A percentile compares a stretch with the other conserved stretches of the same genome.
These are phyloP conservation scores for Neonothopanus nambi DNA, from an alignment of 1,284 basidiomycete genomes.

Conservation along the genomic window DNA sequence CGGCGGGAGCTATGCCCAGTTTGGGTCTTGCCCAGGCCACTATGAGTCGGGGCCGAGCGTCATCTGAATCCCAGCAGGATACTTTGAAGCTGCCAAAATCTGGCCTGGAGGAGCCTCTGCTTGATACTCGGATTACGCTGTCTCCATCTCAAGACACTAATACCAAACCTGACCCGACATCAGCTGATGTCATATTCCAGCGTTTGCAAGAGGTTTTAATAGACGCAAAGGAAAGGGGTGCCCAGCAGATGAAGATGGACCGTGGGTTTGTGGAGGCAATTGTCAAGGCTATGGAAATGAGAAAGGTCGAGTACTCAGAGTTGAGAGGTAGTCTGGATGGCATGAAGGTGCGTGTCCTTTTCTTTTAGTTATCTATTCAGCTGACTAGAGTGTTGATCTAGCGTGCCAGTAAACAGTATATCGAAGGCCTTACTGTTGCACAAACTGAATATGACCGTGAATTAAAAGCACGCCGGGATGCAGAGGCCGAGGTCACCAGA, in stretches of 20 bases:
- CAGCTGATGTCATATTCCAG: slow-evolving; percentile 47
- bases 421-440: slow-evolving; percentile 89
- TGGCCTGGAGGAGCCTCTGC: not conserved
- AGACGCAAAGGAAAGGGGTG: slow-evolving; percentile 63
- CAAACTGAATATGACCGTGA: slow-evolving; percentile 94
- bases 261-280: slow-evolving; percentile 74
- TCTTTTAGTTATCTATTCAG: not conserved
- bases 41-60: too few species aligned
- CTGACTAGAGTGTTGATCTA: slow-evolving; percentile 31
- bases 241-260: slow-evolving; percentile 73
- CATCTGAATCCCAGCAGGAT: not conserved
- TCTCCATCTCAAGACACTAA: slow-evolving; percentile 40
- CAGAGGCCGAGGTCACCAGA: slow-evolving; percentile 88
- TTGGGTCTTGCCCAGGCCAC: too few species aligned
- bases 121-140: slow-evolving; percentile 37
- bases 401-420: slow-evolving; percentile 88
- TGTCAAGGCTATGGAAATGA: slow-evolving; percentile 67
- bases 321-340: slow-evolving; percentile 82
- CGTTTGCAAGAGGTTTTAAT: slow-evolving; percentile 63
- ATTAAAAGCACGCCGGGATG: slow-evolving; percentile 82
- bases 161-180: slow-evolving; percentile 24
- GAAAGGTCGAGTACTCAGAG: slow-evolving; percentile 61
- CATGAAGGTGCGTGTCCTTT: slow-evolving; percentile 67
- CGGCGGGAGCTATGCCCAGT: not conserved
- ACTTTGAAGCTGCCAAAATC: not conserved